A percentile compares a stretch with the other conserved stretches of the same genome.
Conservation (phyloP, 768 basidiomycete species). For the Serpula lacrymans region DNA sequence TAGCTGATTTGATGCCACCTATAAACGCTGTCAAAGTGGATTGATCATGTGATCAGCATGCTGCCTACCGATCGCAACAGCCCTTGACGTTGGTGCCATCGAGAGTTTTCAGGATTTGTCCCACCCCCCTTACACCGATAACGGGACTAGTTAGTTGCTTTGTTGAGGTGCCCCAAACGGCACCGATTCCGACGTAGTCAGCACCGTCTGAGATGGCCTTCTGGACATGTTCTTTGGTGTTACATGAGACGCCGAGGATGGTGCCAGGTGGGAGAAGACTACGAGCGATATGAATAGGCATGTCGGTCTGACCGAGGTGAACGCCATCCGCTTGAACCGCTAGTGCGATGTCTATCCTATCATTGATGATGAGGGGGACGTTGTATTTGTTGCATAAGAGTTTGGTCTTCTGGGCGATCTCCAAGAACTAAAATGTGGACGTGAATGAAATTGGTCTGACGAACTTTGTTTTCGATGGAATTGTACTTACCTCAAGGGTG, state of each 20-base stretch:
- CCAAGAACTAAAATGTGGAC: constrained; percentile 56
- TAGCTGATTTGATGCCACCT: constrained; percentile 87
- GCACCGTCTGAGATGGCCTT: constrained; percentile 60
- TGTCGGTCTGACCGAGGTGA: constrained; percentile 88
- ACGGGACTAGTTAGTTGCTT: constrained; percentile 66
- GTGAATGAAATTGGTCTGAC: neutral
- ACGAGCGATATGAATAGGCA: constrained; percentile 65
- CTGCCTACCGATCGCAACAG: constrained; percentile 80
- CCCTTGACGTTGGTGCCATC: constrained; percentile 60
- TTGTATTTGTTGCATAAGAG: constrained; percentile 69
- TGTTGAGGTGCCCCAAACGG: constrained; percentile 77
- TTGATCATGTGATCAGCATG: neutral
- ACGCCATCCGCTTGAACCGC: constrained; percentile 76
- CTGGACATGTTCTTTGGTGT: constrained; percentile 59
- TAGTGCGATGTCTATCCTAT: constrained; percentile 83
- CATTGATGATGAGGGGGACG: constrained; percentile 84
- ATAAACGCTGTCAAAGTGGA: neutral
- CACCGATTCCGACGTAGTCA: constrained; percentile 88
- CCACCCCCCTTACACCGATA: constrained; percentile 72
- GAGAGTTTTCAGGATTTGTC: constrained; percentile 59
- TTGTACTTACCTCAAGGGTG: constrained; percentile 66
- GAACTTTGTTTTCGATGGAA: constrained; percentile 1
- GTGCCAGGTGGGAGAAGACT: constrained; percentile 62
- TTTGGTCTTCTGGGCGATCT: constrained; percentile 68
- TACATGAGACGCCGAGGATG: constrained; percentile 81